Evolutionary conservation across 768 basidiomycete genomes (phyloP).

Genomic region (Serendipita sp.): DNA sequence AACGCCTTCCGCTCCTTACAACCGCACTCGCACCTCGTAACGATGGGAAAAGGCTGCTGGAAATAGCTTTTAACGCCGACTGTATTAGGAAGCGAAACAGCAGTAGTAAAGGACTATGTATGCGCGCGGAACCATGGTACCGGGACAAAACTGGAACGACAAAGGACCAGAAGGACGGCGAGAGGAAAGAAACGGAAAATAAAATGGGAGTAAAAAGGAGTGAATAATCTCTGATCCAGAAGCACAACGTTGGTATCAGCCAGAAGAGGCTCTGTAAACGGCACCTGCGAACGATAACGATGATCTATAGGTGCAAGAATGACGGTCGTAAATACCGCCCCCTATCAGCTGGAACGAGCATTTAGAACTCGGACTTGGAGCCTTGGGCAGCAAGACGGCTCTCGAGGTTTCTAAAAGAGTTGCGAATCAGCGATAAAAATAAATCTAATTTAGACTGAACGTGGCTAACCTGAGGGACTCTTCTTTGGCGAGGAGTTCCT

Average conservation of each 20-base stretch:
- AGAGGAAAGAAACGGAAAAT: not conserved
- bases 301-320: not conserved
- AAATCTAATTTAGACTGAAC: not conserved
- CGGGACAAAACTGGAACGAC: not conserved
- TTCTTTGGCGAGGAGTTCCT: slow-evolving; percentile 91
- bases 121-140: no score
- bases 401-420: slow-evolving; percentile 53
- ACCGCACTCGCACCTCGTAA: no score
- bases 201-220: not conserved
- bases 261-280: not conserved
- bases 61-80: not conserved
- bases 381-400: slow-evolving; percentile 83
- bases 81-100: not conserved
- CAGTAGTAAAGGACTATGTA: no score
- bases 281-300: not conserved
- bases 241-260: not conserved
- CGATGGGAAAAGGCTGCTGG: not conserved
- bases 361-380: slow-evolving; percentile 59
- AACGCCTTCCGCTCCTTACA: not conserved
- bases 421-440: not conserved
- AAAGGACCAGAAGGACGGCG: not conserved
- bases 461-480: slow-evolving; percentile 63
- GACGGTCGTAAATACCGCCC: not conserved
- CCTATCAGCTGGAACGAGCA: not conserved
- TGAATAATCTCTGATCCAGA: not conserved